These are phyloP conservation scores for Solanum pinnatisectum DNA, from an alignment of 257 asterid genomes.

Conservation along the genomic window DNA sequence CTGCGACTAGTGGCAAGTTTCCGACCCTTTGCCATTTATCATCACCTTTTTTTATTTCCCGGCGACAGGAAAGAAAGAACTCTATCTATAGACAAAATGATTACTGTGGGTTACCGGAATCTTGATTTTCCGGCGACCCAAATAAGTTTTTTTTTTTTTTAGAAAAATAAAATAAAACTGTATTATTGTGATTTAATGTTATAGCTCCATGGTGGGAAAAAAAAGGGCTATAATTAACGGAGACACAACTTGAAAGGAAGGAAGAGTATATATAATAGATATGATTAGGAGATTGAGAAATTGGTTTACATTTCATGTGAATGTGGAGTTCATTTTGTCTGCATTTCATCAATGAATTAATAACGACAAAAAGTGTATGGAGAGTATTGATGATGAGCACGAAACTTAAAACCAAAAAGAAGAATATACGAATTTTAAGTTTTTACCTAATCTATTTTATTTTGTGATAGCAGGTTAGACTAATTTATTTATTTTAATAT, in stretches of 20 bases:
- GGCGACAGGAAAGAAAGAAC: slow-evolving; percentile 11
- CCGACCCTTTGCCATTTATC: slow-evolving; percentile 70
- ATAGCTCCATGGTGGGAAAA: slow-evolving; percentile 5
- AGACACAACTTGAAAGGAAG: slow-evolving; percentile 14
- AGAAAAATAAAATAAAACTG: background rate
- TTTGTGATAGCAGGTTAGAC: background rate
- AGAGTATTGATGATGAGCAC: slow-evolving; percentile 18
- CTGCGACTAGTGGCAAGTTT: slow-evolving; percentile 53
- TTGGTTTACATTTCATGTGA: slow-evolving; percentile 37
- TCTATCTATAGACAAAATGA: background rate
- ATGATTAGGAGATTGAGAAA: slow-evolving; percentile 9
- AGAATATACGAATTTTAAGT: background rate
- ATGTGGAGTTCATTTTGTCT: slow-evolving; percentile 67
- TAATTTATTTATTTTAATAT: background rate
- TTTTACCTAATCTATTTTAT: background rate
- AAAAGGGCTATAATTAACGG: slow-evolving; percentile 3
- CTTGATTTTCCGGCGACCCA: slow-evolving; percentile 29
- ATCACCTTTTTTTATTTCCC: slow-evolving; percentile 5
- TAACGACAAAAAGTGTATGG: slow-evolving; percentile 16
- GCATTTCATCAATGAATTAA: slow-evolving; percentile 28
- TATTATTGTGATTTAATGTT: background rate
- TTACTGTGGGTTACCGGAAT: slow-evolving; percentile 19
- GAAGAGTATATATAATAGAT: slow-evolving; percentile 46
- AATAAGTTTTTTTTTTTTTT: background rate
- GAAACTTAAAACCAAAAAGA: slow-evolving; percentile 19